A percentile compares a stretch with the other conserved stretches of the same genome.
Conservation (phyloP, 176 grass and related monocot genomes). For the Eleusine indica region DNA sequence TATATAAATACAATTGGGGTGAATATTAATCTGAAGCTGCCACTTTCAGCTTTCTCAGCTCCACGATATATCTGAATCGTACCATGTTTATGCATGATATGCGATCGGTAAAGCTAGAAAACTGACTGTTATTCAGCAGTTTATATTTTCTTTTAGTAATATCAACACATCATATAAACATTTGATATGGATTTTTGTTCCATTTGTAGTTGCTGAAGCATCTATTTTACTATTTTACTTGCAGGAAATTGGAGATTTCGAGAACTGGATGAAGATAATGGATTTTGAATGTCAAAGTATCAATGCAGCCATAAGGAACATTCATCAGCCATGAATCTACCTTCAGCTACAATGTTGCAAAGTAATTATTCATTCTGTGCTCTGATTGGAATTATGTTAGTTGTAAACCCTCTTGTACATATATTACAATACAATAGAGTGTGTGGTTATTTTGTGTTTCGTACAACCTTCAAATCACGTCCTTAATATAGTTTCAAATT, state of each 20-base stretch:
- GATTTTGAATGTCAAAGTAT: constrained; percentile 82
- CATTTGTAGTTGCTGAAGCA: neutral
- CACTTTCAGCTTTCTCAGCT: neutral
- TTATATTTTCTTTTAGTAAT: neutral
- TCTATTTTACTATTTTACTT: neutral
- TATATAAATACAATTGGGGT: no score
- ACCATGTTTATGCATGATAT: neutral
- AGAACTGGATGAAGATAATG: constrained; percentile 89
- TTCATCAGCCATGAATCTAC: constrained; percentile 19
- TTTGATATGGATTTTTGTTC: neutral
- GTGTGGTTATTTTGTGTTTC: neutral
- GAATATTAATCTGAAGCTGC: neutral
- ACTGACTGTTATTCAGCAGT: neutral
- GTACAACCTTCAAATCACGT: neutral
- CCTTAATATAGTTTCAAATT: constrained; percentile 36
- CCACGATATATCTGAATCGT: neutral
- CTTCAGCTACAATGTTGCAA: neutral
- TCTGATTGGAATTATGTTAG: neutral
- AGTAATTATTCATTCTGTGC: neutral
- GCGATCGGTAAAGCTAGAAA: neutral
- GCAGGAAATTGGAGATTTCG: constrained; percentile 75
- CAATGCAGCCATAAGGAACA: constrained; percentile 62
- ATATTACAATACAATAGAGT: constrained; percentile 25
- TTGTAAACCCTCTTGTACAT: constrained; percentile 1
- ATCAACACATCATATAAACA: neutral